Base-by-base conservation (phyloP, 2,329 filamentous ascomycete species). In the Rhytidhysteron rufulum region DNA sequence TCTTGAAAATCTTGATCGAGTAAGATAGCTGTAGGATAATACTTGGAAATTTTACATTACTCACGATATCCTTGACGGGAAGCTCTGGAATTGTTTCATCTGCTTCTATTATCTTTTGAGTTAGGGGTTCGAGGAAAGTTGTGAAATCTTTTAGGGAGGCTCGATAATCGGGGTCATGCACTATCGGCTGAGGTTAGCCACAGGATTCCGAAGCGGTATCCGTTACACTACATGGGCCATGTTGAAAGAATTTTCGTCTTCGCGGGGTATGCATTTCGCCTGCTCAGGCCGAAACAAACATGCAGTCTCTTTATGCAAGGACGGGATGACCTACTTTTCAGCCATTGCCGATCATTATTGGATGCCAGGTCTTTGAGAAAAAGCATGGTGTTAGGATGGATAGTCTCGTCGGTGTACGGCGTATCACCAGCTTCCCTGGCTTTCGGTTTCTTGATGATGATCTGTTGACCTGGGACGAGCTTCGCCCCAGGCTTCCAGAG, bases 61-160 rank as follows among this genome's bases (percentile, higher is more conserved):
- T 60, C 53, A 82, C 81, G 51, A 95, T 72, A 58, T 95, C 89
- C 63, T 94, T 93, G 39, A 84, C 72, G 2, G 90, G 90, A 17
- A 95, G 70, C 53, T 95, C 88, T 1, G 90, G 90, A 31, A 95
- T 80, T 1, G 88, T 94, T 40, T 85, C 80, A 60, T 96, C 90
- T 29, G 77, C 74, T 43, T 83, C 80, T 16, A 78, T 77, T 39
- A 95, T 74, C 45, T 80, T 83, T 44, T 83, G 74, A 1, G 85
- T 86, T 29, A 93, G 71, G 8, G 72, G 72, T 50, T 86, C 83
- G 25, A 93, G 79, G 55, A 90, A 95, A 2, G 80, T 78, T 34
- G 87, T 80, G 76, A 87, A 95, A 61, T 95, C 88, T 43, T 85
- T 83, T 42, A 89, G 77, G 1, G 88, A 80, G 40, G 82, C 75